Evolutionary conservation across 2,329 filamentous ascomycete genomes (phyloP), one percentile per base, ranked within the genome.

Genomic region (Fonsecaea monophora): DNA sequence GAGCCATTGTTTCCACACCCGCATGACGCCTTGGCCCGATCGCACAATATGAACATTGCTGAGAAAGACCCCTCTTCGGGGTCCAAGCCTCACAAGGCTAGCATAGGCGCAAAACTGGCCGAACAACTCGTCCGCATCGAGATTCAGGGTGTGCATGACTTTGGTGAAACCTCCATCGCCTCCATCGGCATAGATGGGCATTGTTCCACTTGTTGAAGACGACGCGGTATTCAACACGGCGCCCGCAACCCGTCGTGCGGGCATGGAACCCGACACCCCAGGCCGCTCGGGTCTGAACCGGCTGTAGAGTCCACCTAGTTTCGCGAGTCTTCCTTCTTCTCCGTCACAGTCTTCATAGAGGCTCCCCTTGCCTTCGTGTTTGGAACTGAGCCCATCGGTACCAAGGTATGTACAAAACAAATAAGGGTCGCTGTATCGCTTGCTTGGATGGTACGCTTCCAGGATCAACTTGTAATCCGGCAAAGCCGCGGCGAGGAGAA

Each of bases 371-470:
- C 76, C 76, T 61, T 79, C 76, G 69, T 80, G 74, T 64, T 81
- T 71, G 53, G 76, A 76, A 60, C 82, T 80, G n/a, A 92, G 78
- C 2, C 84, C 84, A 70, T 88, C 82, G 1, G 89, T 92, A 35
- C 85, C 87, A 10, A 89, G 80, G 69, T 90, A 90, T 53, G 87
- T 82, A 77, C 91, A 94, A 74, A 85, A 85, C 12, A 92, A 83
- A 62, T 88, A 88, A 0, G 91, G 89, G 21, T 90, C 89, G 4
- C 85, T 88, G 58, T 90, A 66, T 76, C 89, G 89, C 30, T 85
- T 87, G 69, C 83, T 87, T 0, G 91, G 92, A 70, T 90, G 91
- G 74, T 90, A 94, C 76, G 90, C 92, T 79, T 94, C 91, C 50
- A 96, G 85, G 42, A 94, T 86, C 45, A 95, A 79, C 62, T 88